Conservation (phyloP, 352 stramenopile genomes). For the Phytophthora hibernalis region DNA sequence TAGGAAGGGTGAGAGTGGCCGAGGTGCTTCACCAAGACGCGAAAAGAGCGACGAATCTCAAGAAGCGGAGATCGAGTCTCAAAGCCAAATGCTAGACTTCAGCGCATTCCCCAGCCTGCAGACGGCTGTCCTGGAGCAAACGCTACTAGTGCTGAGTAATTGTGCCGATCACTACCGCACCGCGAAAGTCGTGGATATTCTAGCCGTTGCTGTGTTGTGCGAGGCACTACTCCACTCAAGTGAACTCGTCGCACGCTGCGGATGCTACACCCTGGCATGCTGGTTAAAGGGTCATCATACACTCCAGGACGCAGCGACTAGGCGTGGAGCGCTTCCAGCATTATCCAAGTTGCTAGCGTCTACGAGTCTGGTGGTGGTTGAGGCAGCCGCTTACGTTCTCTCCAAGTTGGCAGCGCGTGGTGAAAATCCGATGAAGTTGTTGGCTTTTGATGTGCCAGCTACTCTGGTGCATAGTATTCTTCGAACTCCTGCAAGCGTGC, state of each 20-base stretch:
- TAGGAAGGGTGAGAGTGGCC: constrained; percentile 19
- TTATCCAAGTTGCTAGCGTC: constrained; percentile 73
- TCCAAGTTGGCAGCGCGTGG: constrained; percentile 67
- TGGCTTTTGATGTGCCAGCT: constrained; percentile 63
- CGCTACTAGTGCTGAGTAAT: constrained; percentile 72
- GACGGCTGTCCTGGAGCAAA: constrained; percentile 70
- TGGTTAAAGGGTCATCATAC: constrained; percentile 64
- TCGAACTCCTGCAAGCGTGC: constrained; percentile 43
- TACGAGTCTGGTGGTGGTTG: constrained; percentile 62
- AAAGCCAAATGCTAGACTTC: constrained; percentile 51
- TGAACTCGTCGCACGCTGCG: constrained; percentile 73
- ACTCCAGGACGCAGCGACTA: constrained; percentile 60
- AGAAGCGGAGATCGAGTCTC: constrained; percentile 12
- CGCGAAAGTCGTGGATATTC: constrained; percentile 44
- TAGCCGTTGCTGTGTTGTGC: constrained; percentile 68
- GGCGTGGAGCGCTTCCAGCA: constrained; percentile 47
- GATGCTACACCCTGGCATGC: constrained; percentile 67
- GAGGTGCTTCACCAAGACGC: constrained; percentile 8
- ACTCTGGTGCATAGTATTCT: constrained; percentile 64
- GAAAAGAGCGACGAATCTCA: constrained; percentile 34
- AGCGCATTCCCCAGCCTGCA: constrained; percentile 65
- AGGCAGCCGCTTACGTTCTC: constrained; percentile 67
- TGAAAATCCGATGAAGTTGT: constrained; percentile 73
- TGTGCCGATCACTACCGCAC: constrained; percentile 60
- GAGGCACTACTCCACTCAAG: constrained; percentile 65